Base-by-base conservation (phyloP, 805 yeast genomes). In the Metschnikowia matae region DNA sequence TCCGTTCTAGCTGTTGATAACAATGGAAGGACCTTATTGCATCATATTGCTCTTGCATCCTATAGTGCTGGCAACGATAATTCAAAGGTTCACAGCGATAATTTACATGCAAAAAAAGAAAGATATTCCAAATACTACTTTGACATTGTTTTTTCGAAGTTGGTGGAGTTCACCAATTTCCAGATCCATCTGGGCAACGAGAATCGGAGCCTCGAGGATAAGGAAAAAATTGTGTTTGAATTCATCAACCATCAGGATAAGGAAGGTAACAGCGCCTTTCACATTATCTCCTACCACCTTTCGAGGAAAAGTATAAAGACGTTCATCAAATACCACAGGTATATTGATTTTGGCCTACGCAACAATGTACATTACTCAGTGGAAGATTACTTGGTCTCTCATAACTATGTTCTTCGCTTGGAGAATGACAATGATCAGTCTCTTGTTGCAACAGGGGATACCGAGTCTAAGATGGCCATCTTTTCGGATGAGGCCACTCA, bases 251-350 rank as follows among this genome's bases (percentile, higher is more conserved):
- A 87, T n/a, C 88, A 85, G 55, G 99, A 94, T 69, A 74, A 82
- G 48, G 91, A 91, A 61, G 99, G 99, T 23, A 97, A 94, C 64
- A 94, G 99, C 0, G 91, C 97, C 44, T 74, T 94, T 53, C 96
- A 91, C 63, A 87, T 94, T 49, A 95, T 96, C 0, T 94, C 97
- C 37, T 59, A 61, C 48, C 58, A 58, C 50, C 47, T 64, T 45
- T 57, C 61, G 47, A 62, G 60, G 36, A 57, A 55, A 48, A 58
- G 65, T 46, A 60, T 64, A 52, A 58, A 56, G 47, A 61, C 60
- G 7, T 62, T 63, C 49, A 63, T 63, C n/a, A 40, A 40, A 17
- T 57, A 58, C 46, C 68, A 63, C 57, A 57, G 55, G 47, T 61
- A 54, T 41, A 58, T 64, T 40, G 65, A 63, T 49, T 59, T 64